These are phyloP conservation scores for Aspergillus oerlinghausenensis DNA, from an alignment of 2,329 filamentous ascomycete genomes.

Conservation along the genomic window DNA sequence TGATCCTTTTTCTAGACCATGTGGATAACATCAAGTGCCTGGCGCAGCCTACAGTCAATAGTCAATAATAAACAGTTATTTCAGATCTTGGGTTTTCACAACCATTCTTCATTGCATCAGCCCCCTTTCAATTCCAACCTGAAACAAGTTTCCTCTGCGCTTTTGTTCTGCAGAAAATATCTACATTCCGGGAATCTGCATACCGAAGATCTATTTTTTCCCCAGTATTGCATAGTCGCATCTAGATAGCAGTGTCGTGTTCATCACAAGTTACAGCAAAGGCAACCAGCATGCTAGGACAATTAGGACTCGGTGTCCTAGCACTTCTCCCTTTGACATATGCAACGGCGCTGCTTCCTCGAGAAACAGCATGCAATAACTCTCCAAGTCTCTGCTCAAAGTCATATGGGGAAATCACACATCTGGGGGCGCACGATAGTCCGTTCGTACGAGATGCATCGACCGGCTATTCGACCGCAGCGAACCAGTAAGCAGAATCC, in stretches of 20 bases:
- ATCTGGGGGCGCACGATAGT: constrained; percentile 72
- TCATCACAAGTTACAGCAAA: not conserved
- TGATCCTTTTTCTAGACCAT: not conserved
- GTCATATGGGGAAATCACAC: constrained; percentile 69
- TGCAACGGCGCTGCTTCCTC: constrained; percentile 27
- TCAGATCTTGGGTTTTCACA: not conserved
- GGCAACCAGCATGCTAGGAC: constrained; percentile 24
- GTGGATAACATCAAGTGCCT: not conserved
- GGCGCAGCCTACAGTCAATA: not conserved
- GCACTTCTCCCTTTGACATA: constrained; percentile 25
- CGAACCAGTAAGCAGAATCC: constrained; percentile 59
- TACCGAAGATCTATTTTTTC: not conserved
- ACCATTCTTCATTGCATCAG: not conserved
- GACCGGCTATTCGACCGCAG: constrained; percentile 59
- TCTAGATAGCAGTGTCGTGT: not conserved
- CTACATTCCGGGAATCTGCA: not conserved
- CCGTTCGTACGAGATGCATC: constrained; percentile 64
- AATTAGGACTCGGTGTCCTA: constrained; percentile 26
- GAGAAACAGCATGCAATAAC: constrained; percentile 67
- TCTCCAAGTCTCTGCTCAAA: constrained; percentile 67
- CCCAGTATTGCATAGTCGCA: not conserved
- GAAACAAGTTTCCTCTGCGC: not conserved
- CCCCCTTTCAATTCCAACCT: not conserved
- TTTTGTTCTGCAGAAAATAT: not conserved
- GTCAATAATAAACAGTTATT: not conserved